phyloP scores from a whole-genome alignment of 257 asterid species.

The Leonotis leonurus region DNA sequence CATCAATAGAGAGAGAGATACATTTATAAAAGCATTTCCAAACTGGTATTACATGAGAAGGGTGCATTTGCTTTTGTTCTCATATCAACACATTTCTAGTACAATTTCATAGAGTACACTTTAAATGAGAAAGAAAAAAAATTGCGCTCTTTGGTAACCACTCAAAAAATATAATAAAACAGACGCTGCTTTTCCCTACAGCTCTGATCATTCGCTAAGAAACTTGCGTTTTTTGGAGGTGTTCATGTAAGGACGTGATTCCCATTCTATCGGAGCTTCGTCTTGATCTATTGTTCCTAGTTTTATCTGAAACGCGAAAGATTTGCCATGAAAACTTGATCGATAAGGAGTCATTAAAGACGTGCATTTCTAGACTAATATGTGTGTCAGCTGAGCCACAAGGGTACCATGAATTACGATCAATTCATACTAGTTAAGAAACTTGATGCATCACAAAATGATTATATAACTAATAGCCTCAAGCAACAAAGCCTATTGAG shows the following conservation, averaged over 20 bases:
- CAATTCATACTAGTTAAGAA: too few relatives aligned
- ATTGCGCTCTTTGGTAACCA: constrained; percentile 7
- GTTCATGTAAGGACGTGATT: constrained; percentile 23
- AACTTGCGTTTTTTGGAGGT: constrained; percentile 22
- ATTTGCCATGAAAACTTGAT: neutral
- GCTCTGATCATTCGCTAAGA: neutral
- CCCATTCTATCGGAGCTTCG: constrained; percentile 72
- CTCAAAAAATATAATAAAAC: neutral
- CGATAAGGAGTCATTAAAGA: neutral
- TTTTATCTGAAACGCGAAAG: constrained; percentile 44
- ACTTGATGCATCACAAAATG: neutral
- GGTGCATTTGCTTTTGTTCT: constrained; percentile 48
- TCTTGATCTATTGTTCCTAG: constrained; percentile 82
- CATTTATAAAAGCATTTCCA: constrained; percentile 69
- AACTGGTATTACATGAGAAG: constrained; percentile 53
- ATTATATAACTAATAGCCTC: neutral
- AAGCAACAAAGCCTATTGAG: neutral
- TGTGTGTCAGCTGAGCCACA: neutral
- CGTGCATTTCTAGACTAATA: neutral
- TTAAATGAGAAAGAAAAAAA: constrained; percentile 22
- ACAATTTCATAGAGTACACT: constrained; percentile 21
- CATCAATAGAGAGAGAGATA: constrained; percentile 24
- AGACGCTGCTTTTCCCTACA: neutral
- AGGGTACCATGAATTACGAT: neutral
- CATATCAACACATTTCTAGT: constrained; percentile 2